phyloP scores from a whole-genome alignment of 768 basidiomycete species.

The Phylloporus scabripes region DNA sequence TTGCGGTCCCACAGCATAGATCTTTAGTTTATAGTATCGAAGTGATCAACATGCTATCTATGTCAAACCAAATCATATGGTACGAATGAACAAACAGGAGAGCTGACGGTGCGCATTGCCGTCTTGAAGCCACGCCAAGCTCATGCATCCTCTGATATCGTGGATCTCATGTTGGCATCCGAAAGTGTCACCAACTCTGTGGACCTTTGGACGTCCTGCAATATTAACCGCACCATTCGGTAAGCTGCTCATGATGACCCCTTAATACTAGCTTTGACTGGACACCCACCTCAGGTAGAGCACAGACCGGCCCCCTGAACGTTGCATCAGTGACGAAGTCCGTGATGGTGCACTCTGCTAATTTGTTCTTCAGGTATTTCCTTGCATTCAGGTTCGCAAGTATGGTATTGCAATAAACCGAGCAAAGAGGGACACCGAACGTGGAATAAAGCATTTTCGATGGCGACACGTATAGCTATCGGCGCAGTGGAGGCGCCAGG shows the following conservation, averaged over 20 bases:
- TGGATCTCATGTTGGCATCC: neutral
- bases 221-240: neutral
- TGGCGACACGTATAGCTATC: neutral
- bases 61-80: too few species aligned
- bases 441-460: neutral
- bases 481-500: too few species aligned
- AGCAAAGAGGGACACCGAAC: neutral
- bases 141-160: neutral
- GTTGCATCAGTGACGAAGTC: neutral
- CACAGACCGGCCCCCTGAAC: neutral
- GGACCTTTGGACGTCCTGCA: neutral
- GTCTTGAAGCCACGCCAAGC: too few species aligned
- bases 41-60: too few species aligned
- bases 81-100: too few species aligned
- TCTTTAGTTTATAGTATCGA: too few species aligned
- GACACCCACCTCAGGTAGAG: neutral
- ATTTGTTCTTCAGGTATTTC: neutral
- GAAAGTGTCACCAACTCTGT: neutral
- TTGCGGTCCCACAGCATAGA: too few species aligned
- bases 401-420: neutral
- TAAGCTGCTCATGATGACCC: neutral
- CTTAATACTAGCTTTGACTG: neutral
- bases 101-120: too few species aligned
- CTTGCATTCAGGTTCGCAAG: neutral
- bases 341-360: neutral